Conservation (phyloP, 306 rosid species). For the Malus domestica region ASM211411v1 NC_041793.1:38543501-38544000, state of each 20-base stretch:
- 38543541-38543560: not conserved
- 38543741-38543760: conserved; percentile 75
- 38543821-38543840: not conserved
- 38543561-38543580: not conserved
- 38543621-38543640: not conserved
- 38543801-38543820: conserved; percentile 64
- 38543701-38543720: conserved; percentile 16
- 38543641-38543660: not conserved
- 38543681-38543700: not conserved
- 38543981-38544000: too few species aligned
- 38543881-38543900: conserved; percentile 1
- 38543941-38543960: not conserved
- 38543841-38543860: not conserved
- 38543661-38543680: not conserved
- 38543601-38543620: not conserved
- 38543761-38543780: conserved; percentile 62
- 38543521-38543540: not conserved
- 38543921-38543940: not conserved
- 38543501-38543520: not conserved
- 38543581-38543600: not conserved
- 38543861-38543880: not conserved
- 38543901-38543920: not conserved
- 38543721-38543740: conserved; percentile 81
- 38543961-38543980: not conserved
- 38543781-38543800: conserved; percentile 92